Evolutionary conservation across 2,329 filamentous ascomycete species (phyloP).

Genomic region (Alternaria tenuissima): DNA sequence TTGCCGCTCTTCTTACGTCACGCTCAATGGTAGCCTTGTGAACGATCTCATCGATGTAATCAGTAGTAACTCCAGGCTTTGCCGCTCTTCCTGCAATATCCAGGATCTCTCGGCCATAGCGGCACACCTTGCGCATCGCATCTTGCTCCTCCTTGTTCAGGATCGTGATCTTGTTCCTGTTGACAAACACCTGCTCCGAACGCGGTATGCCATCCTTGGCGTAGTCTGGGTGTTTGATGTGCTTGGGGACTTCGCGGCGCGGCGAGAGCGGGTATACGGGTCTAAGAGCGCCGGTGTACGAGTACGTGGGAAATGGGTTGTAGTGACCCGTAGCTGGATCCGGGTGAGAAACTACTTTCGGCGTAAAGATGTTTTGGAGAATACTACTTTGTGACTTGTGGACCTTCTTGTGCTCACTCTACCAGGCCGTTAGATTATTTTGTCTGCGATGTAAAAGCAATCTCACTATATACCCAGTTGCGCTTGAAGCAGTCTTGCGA

Average conservation of each 20-base stretch:
- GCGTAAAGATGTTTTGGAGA: constrained; percentile 76
- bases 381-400: constrained; percentile 83
- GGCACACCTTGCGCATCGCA: constrained; percentile 92
- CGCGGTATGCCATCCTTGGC: constrained; percentile 79
- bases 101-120: constrained; percentile 85
- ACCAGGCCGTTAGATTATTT: constrained; percentile 33
- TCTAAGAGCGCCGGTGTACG: constrained; percentile 80
- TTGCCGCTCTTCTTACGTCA: constrained; percentile 70
- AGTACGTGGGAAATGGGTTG: constrained; percentile 91
- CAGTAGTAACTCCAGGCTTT: constrained; percentile 92
- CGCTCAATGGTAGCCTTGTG: constrained; percentile 95
- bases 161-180: constrained; percentile 82
- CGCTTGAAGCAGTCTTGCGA: constrained; percentile 98
- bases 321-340: constrained; percentile 87
- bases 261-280: constrained; percentile 73
- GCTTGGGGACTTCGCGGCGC: constrained; percentile 69
- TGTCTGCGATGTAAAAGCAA: constrained; percentile 11
- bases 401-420: constrained; percentile 82
- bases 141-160: constrained; percentile 82
- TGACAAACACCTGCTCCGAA: constrained; percentile 70
- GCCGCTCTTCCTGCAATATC: constrained; percentile 87
- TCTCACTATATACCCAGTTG: constrained; percentile 79
- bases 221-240: constrained; percentile 87
- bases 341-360: constrained; percentile 88
- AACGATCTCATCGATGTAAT: constrained; percentile 92